These are phyloP conservation scores for Blastobotrys malaysiensis DNA, from an alignment of 1,139 yeast species.

Conservation along the genomic window DNA sequence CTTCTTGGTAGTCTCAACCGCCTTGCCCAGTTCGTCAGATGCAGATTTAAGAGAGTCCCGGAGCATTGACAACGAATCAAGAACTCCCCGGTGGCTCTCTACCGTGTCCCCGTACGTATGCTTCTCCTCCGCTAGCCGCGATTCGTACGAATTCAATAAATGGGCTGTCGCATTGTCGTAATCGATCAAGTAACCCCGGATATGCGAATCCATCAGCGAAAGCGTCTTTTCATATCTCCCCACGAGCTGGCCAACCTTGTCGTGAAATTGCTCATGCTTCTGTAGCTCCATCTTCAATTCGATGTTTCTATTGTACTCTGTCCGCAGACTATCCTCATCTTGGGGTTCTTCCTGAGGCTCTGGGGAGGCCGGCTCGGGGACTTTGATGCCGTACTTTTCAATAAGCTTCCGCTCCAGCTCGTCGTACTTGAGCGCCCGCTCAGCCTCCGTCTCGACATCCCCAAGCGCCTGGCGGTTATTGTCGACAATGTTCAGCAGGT, in stretches of 20 bases:
- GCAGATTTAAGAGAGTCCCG: background rate
- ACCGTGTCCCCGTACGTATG: constrained; percentile 17
- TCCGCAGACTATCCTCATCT: constrained; percentile 4
- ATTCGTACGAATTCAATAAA: constrained; percentile 20
- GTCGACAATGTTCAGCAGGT: constrained; percentile 16
- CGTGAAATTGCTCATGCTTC: constrained; percentile 23
- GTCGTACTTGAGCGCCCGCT: constrained; percentile 16
- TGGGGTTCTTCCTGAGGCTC: constrained; percentile 4
- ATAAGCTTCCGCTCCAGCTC: constrained; percentile 15
- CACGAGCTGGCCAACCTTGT: constrained; percentile 20
- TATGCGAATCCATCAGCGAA: constrained; percentile 17
- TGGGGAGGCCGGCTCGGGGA: background rate
- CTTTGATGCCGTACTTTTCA: constrained; percentile 10
- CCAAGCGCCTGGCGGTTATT: constrained; percentile 16
- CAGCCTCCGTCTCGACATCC: constrained; percentile 15
- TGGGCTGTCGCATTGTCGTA: constrained; percentile 18
- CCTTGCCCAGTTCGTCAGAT: background rate
- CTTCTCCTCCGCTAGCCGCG: constrained; percentile 22
- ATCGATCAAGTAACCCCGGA: constrained; percentile 19
- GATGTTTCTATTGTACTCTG: constrained; percentile 19
- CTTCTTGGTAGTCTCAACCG: background rate
- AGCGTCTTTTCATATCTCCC: constrained; percentile 22
- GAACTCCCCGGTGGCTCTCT: constrained; percentile 17
- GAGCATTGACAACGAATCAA: constrained; percentile 12
- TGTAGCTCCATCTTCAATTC: constrained; percentile 25